Conservation (phyloP, 2,329 filamentous ascomycete species). For the Boeremia exigua region DNA sequence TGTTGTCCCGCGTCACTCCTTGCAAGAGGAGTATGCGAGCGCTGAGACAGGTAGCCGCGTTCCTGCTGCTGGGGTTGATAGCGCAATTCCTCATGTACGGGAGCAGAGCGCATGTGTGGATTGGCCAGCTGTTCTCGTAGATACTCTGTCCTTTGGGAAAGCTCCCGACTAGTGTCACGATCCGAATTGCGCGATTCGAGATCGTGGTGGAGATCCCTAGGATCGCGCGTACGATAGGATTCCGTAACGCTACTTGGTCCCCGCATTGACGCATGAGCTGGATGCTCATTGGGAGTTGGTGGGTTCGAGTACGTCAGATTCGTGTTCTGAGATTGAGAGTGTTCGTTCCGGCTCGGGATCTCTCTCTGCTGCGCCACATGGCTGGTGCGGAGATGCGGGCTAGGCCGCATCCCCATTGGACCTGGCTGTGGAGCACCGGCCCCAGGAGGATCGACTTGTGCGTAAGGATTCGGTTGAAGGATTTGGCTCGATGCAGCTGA, state of each 20-base stretch:
- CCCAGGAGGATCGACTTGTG: slow-evolving; percentile 45
- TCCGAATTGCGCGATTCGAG: slow-evolving; percentile 40
- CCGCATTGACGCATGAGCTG: slow-evolving; percentile 33
- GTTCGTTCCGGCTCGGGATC: slow-evolving; percentile 39
- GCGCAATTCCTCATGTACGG: slow-evolving; percentile 37
- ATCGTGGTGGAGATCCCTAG: slow-evolving; percentile 37
- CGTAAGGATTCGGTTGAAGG: slow-evolving; percentile 47
- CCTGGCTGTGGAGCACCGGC: slow-evolving; percentile 34
- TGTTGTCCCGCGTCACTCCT: slow-evolving; percentile 37
- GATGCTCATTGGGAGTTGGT: slow-evolving; percentile 41
- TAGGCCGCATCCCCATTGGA: slow-evolving; percentile 46
- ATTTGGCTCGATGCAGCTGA: slow-evolving; percentile 35
- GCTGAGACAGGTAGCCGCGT: slow-evolving; percentile 35
- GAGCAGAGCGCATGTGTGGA: slow-evolving; percentile 27
- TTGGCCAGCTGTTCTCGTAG: slow-evolving; percentile 40
- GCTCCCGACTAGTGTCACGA: slow-evolving; percentile 42
- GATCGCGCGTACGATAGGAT: slow-evolving; percentile 37
- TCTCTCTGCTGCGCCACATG: slow-evolving; percentile 40
- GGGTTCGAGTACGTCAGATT: slow-evolving; percentile 42
- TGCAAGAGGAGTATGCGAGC: slow-evolving; percentile 45
- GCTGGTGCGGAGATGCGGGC: slow-evolving; percentile 41
- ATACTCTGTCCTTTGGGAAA: slow-evolving; percentile 39
- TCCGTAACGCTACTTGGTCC: slow-evolving; percentile 32
- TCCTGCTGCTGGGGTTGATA: slow-evolving; percentile 38
- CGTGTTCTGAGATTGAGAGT: slow-evolving; percentile 40